A percentile compares a stretch with the other conserved stretches of the same genome.
Evolutionary conservation across 345 rosid genomes (phyloP).

Genomic region (Hibiscus mutabilis): DNA sequence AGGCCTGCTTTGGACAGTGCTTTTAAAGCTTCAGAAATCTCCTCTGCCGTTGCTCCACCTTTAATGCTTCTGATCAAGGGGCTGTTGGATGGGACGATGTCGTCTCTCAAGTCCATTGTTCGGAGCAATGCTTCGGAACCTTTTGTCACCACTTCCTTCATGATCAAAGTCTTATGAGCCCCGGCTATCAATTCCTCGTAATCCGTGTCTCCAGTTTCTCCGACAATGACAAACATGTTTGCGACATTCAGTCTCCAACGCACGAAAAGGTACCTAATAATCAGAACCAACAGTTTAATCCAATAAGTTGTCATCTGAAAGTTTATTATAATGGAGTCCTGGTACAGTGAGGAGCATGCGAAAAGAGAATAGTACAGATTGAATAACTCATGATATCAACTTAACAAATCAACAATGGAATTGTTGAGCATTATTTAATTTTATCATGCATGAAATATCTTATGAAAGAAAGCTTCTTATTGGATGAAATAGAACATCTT

Average conservation of each 20-base stretch:
- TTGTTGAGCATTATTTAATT: neutral
- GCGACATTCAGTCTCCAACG: slow-evolving; percentile 90
- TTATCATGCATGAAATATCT: neutral
- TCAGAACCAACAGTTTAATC: neutral
- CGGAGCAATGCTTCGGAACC: slow-evolving; percentile 67
- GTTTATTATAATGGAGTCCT: neutral
- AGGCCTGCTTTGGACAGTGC: slow-evolving; percentile 41
- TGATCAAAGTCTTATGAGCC: slow-evolving; percentile 64
- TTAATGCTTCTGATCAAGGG: slow-evolving; percentile 45
- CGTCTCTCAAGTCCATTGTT: slow-evolving; percentile 52
- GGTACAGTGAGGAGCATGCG: neutral
- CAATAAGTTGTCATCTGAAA: neutral
- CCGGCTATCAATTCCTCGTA: slow-evolving; percentile 81
- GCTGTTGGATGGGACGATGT: slow-evolving; percentile 61
- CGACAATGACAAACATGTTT: slow-evolving; percentile 75
- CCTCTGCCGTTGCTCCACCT: slow-evolving; percentile 37
- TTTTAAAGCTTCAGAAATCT: slow-evolving; percentile 49
- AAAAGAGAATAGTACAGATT: neutral
- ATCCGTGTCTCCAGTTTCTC: slow-evolving; percentile 86
- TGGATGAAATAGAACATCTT: neutral
- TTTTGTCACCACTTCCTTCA: slow-evolving; percentile 47
- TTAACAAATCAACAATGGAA: neutral
- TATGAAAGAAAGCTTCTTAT: neutral
- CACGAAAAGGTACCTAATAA: slow-evolving; percentile 67
- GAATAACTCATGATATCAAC: neutral